Evolutionary conservation across 768 basidiomycete species (phyloP), one percentile per base, ranked within the genome.

Genomic region (Kwoniella dejecticola): DNA sequence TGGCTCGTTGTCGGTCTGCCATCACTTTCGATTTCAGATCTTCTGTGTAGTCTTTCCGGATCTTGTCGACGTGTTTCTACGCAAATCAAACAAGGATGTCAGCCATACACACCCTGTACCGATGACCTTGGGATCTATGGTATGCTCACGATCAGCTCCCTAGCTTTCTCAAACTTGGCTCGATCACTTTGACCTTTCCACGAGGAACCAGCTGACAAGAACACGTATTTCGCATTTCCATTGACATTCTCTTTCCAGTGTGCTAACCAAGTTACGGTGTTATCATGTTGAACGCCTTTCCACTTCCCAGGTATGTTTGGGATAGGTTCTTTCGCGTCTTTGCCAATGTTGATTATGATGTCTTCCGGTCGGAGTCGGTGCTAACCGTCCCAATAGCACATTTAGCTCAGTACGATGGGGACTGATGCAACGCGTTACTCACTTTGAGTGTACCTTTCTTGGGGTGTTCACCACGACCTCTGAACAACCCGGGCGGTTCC

Each of bases 201-300:
- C 7, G 93, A 94, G 71, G 91, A 95, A 41, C 91, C 92, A n/a
- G 96, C 90, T 6, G 96, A 91, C 65, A 98, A 80, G 84, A 98
- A 98, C 56, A 99, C 96, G 75, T 99, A 99, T 81, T 98, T 97
- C 79, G 90, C 87, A 74, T 88, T 90, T 62, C 87, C 86, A 73
- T 98, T 98, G 80, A 98, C 87, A 75, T 99, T 99, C 80, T 98
- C 96, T 46, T 92, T 93, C 96, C 96, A 99, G 57, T 89, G 94
- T 4, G 96, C 96, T 48, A 99, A 84, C 96, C 96, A 99, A 12
- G 96, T 98, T 26, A 98, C 96, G 2, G 92, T 97, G 68, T 94
- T 88, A 75, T 98, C 94, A 74, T 98, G 91, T 11, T 77, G 72
- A 19, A 79, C 82, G 3, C 83, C 82, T 77, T 90, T 92, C 96